These are phyloP conservation scores for Geotrichum reessii DNA, from an alignment of 1,139 yeast species.

Conservation along the genomic window DNA sequence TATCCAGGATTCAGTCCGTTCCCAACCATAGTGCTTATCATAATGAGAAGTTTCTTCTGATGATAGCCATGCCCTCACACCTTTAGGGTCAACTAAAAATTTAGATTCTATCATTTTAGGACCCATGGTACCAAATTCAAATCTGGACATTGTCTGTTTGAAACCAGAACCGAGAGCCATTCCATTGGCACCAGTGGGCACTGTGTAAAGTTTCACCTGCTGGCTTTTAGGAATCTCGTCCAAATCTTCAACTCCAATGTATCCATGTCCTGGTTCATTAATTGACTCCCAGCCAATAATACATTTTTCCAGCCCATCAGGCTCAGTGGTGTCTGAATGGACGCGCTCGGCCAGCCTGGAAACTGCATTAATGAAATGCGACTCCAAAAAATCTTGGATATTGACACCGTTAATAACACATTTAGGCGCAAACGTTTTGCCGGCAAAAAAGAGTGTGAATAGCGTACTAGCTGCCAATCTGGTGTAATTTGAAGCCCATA, in stretches of 20 bases:
- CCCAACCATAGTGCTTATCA: constrained; percentile 67
- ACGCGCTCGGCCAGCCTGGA: constrained; percentile 51
- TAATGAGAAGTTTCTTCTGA: constrained; percentile 27
- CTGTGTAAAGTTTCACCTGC: constrained; percentile 30
- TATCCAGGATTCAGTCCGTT: constrained; percentile 56
- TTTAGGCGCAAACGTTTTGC: constrained; percentile 62
- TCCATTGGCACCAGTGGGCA: constrained; percentile 32
- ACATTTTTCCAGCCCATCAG: constrained; percentile 46
- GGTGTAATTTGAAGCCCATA: constrained; percentile 83
- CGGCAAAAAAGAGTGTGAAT: constrained; percentile 82
- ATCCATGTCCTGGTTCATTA: constrained; percentile 69
- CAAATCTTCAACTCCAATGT: constrained; percentile 30
- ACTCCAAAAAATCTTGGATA: constrained; percentile 72
- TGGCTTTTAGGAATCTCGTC: constrained; percentile 28
- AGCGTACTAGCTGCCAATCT: constrained; percentile 70
- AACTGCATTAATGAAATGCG: constrained; percentile 54
- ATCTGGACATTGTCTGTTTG: constrained; percentile 57
- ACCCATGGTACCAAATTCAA: constrained; percentile 62
- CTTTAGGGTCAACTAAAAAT: constrained; percentile 63
- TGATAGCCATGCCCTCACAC: constrained; percentile 63
- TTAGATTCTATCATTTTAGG: constrained; percentile 43
- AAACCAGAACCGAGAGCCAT: constrained; percentile 63
- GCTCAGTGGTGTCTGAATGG: constrained; percentile 45
- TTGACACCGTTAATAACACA: constrained; percentile 63
- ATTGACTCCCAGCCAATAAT: constrained; percentile 77